Evolutionary conservation across 2,329 filamentous ascomycete genomes (phyloP), one percentile per base, ranked within the genome.

Genomic region (Coniochaeta ligniaria): DNA sequence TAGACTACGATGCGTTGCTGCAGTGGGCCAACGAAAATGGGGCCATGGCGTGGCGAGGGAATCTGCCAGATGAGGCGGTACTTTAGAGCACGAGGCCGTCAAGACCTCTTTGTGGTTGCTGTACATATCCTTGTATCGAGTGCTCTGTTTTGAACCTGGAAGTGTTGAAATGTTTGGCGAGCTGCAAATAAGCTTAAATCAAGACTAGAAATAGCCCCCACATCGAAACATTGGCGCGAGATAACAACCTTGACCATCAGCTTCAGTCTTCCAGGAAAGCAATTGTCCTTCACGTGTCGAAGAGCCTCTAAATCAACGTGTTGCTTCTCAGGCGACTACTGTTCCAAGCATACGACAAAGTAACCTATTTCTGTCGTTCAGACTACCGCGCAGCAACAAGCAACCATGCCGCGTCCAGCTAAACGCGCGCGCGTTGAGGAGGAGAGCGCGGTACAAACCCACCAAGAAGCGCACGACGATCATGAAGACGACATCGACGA

Each of bases 1-100:
- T 62, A 0, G 72, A 75, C 56, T 76, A 74, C 57, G 72, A 73
- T 22, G 70, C 66, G 2, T 58, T 76, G 63, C 63, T 74, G 26
- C 64, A 64, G 4, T 75, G 73, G 73, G 72, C 73, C 5, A 73
- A 75, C 52, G 60, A 69, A 56, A 61, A 70, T 26, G 64, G 66
- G 7, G 68, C 69, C 8, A 70, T 70, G 69, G 66, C 61, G 17
- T 74, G 72, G 72, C 61, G 71, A 54, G 69, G 66, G 12, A 59
- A 43, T 2, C n/a, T 66, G 52, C 64, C 64, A 50, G 59, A 41
- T 0, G 60, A 61, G n/a, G 38, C 56, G 5, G 38, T 45, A 33
- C 56, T 58, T 6, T 58, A 57, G 28, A 43, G 22, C 20, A 41
- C n/a, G n/a, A n/a, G n/a, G n/a, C n/a, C n/a, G n/a, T 38, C 9